Conservation (phyloP, 1,284 basidiomycete genomes). For the Wallemia ichthyophaga region DNA sequence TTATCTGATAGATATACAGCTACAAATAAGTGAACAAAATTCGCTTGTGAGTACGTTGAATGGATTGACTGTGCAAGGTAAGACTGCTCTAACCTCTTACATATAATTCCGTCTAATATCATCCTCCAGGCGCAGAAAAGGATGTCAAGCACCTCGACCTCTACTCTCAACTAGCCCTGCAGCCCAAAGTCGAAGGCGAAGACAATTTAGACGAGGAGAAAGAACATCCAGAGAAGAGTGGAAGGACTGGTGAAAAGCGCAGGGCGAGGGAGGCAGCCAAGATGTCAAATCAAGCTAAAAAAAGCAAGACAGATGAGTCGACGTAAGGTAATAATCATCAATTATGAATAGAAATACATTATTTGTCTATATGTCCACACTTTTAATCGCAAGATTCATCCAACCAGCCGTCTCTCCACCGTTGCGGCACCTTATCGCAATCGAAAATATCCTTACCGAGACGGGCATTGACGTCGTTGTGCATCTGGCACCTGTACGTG, state of each 20-base stretch:
- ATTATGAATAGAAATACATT: not conserved
- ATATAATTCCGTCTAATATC: not conserved
- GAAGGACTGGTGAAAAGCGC: not conserved
- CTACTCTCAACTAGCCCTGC: not conserved
- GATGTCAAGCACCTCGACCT: not conserved
- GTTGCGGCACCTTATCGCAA: conserved; percentile 41
- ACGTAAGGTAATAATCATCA: not conserved
- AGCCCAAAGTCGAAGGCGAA: conserved; percentile 2
- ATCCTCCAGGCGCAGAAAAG: not conserved
- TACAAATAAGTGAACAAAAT: not conserved
- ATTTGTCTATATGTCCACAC: not conserved
- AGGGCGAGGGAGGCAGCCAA: conserved; percentile 3
- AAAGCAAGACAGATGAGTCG: not conserved
- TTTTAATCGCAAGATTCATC: conserved; percentile 57
- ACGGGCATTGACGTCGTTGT: conserved; percentile 65
- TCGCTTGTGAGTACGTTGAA: not conserved
- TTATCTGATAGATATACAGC: not conserved
- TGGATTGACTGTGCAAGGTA: not conserved
- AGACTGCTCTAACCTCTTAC: not conserved
- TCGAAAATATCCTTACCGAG: conserved; percentile 55
- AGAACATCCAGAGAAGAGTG: conserved; percentile 1
- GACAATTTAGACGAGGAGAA: conserved; percentile 1
- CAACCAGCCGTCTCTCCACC: conserved; percentile 66
- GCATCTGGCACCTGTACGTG: conserved; percentile 24
- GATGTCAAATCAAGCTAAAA: not conserved